phyloP scores from a whole-genome alignment of 495 filamentous ascomycete species.

The Hypoxylon intermedium region DNA sequence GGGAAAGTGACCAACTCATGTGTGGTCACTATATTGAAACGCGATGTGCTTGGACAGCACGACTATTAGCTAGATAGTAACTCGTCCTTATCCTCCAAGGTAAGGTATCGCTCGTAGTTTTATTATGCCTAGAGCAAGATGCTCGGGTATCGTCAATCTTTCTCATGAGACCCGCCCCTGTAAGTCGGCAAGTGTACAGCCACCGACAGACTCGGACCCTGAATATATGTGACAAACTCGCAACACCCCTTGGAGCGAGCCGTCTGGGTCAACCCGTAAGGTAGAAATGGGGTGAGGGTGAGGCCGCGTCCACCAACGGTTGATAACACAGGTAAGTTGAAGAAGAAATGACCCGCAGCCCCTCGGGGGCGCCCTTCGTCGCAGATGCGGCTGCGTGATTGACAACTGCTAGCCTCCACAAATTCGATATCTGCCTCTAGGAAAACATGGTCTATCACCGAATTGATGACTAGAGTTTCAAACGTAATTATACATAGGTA shows the following conservation, averaged over 20 bases:
- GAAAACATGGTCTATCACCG: slow-evolving; percentile 24
- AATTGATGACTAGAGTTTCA: slow-evolving; percentile 10
- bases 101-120: slow-evolving; percentile 30
- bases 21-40: slow-evolving; percentile 5
- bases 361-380: slow-evolving; percentile 12
- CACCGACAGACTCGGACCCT: slow-evolving; percentile 13
- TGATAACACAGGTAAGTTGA: slow-evolving; percentile 9
- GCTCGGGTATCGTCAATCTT: slow-evolving; percentile 41
- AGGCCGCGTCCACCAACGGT: slow-evolving; percentile 7
- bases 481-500: slow-evolving; percentile 18
- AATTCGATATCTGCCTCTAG: slow-evolving; percentile 20
- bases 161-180: slow-evolving; percentile 21
- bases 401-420: slow-evolving; percentile 19
- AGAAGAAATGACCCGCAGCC: slow-evolving; percentile 13
- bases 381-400: slow-evolving; percentile 14
- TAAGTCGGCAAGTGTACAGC: slow-evolving; percentile 15
- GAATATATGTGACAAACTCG: slow-evolving; percentile 20
- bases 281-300: slow-evolving; percentile 16
- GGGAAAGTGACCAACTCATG: slow-evolving; percentile 9
- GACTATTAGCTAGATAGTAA: slow-evolving; percentile 21
- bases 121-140: slow-evolving; percentile 25
- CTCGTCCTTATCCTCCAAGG: slow-evolving; percentile 16
- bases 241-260: slow-evolving; percentile 14
- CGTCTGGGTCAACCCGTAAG: slow-evolving; percentile 22
- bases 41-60: slow-evolving; percentile 29